Base-by-base conservation (phyloP, 106 monocot genomes). In the Gastrodia elata region DNA sequence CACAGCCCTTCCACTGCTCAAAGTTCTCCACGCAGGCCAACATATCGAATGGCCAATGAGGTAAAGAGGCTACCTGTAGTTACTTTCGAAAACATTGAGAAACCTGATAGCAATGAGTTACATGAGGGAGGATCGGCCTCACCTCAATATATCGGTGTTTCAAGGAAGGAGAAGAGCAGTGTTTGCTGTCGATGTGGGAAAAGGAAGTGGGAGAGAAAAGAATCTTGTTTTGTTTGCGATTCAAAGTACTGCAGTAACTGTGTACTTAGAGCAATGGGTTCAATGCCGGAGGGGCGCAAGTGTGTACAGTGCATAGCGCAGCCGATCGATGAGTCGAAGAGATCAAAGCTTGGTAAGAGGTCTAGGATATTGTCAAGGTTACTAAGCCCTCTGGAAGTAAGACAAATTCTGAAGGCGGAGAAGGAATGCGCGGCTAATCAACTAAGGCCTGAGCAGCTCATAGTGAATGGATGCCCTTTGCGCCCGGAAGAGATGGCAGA, bases 271-370 rank as follows among this genome's bases (percentile, higher is more conserved):
- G 92, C 89, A 27, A 96, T 96, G 95, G 95, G 95, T 16, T 92
- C 95, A 3, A 96, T 96, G 95, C 95, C 95, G 0, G 95, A 96
- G 76, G 95, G 95, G 41, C 77, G 95, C 10, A 96, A 96, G 74
- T 96, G 95, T 35, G 87, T 96, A 24, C 78, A 77, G n/a, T 96
- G 95, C 64, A 96, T 96, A 0, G 87, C 89, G 6, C 85, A 80
- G 35, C 84, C 92, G 13, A 92, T 96, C 27, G 80, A 96, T 59
- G 95, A 96, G 71, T 79, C 70, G 4, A 96, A 88, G 68, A 68
- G 95, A 57, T 80, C 80, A 5, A 92, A 83, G 46, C 37, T 96
- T 30, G 95, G 95, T 25, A 89, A 88, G 80, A 72, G 82, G 67
- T 89, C 95, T 2, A 87, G 89, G 79, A 84, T 77, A 15, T 61